Evolutionary conservation across 2,329 filamentous ascomycete species (phyloP), one percentile per base, ranked within the genome.

Genomic region (Beauveria bassiana): DNA sequence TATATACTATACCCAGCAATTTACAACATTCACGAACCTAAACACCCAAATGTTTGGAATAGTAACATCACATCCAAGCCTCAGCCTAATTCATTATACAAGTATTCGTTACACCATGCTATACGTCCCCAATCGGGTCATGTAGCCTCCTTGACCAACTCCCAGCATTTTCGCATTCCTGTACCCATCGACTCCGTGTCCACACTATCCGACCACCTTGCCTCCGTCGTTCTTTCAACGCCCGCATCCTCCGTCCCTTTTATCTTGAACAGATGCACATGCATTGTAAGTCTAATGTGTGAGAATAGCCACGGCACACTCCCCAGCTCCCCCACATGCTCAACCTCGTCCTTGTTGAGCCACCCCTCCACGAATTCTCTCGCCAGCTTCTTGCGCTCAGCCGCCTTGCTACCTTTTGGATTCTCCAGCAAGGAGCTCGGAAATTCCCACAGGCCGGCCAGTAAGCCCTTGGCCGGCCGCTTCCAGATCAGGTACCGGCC

Each of bases 111-210:
- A 24, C 5, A 40, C 7, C 12, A 24, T n/a, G 16, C 16, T 20
- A 18, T 34, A 46, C 28, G 47, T 3, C 5, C 20, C 9, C 43
- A 18, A 16, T 18, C 40, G 7, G 14, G 18, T 40, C 10, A 60
- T 8, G 10, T 51, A 28, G 49, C 55, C 47, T 70, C 70, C 57
- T 70, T 69, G 3, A 73, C 74, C 57, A 83, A 68, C 2, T 75
- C 69, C 81, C 81, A 84, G 67, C 82, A 84, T 66, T 82, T 83
- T 43, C 78, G 75, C 81, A 85, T 84, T 0, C 82, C 82, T 0
- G 81, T 84, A 0, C 82, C 81, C 81, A 85, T 84, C 0, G 80
- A 81, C 67, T 81, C 79, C 1, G 66, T 67, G 2, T 83, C 80
- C 1, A 82, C 72, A 8, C 74, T 72, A 3, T 70, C 66, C 1